A percentile compares a stretch with the other conserved stretches of the same genome.
Conservation (phyloP, 257 asterid species). For the Haberlea rhodopensis region DNA sequence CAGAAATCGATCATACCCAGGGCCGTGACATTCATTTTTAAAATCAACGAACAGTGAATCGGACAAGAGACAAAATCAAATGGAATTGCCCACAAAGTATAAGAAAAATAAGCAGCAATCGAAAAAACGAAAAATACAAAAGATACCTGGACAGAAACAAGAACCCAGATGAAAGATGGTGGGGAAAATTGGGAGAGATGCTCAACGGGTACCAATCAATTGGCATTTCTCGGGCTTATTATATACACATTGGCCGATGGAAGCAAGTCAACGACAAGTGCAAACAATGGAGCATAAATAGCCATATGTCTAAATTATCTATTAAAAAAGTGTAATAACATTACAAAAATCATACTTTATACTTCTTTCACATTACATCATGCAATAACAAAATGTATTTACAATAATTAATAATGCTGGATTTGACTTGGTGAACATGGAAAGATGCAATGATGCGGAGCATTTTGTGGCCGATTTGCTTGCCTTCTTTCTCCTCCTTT, state of each 20-base stretch:
- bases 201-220: not conserved
- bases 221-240: not conserved
- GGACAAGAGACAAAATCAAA: not conserved
- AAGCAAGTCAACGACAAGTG: conserved; percentile 4
- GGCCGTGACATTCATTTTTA: not conserved
- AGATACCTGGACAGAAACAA: not conserved
- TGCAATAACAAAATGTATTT: too few species aligned
- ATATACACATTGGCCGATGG: not conserved
- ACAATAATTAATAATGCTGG: not conserved
- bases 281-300: not conserved
- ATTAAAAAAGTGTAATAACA: too few species aligned
- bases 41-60: not conserved
- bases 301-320: not conserved
- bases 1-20: not conserved
- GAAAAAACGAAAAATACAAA: not conserved
- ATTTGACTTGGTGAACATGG: not conserved
- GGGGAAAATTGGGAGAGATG: not conserved
- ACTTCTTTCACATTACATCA: not conserved
- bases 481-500: too few species aligned
- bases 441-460: not conserved
- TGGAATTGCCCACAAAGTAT: too few species aligned
- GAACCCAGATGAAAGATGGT: not conserved
- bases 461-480: not conserved
- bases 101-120: not conserved
- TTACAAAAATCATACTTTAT: not conserved